These are phyloP conservation scores for Saturnispora bothae DNA, from an alignment of 805 yeast species.

Conservation along the genomic window DNA sequence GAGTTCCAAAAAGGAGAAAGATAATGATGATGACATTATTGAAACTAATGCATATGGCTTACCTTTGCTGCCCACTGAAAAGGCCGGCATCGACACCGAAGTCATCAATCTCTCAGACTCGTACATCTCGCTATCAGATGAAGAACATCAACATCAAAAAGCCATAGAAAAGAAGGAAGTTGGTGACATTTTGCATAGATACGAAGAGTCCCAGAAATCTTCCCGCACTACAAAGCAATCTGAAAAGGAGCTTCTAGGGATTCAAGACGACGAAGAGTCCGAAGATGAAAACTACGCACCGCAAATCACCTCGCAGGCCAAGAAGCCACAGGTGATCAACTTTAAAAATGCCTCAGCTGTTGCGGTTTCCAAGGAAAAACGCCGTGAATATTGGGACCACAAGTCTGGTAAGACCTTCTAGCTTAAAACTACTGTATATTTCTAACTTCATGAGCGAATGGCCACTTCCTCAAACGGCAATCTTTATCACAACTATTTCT, in stretches of 20 bases:
- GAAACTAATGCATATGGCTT: constrained; percentile 4
- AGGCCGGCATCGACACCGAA: constrained; percentile 68
- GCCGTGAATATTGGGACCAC: constrained; percentile 46
- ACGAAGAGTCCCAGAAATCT: constrained; percentile 14
- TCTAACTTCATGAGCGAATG: neutral
- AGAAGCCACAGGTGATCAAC: neutral
- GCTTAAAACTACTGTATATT: neutral
- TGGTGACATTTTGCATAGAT: constrained; percentile 14
- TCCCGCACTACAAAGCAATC: constrained; percentile 8
- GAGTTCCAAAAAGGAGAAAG: neutral
- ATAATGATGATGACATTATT: neutral
- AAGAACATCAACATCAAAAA: constrained; percentile 12
- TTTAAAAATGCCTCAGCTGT: constrained; percentile 42
- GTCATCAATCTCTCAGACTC: constrained; percentile 28
- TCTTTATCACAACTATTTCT: neutral
- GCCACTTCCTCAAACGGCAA: neutral
- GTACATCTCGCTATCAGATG: constrained; percentile 28
- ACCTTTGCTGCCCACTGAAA: constrained; percentile 47
- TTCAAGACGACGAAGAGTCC: constrained; percentile 14
- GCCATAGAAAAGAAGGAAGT: constrained; percentile 1
- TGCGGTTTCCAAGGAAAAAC: constrained; percentile 62
- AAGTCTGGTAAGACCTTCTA: constrained; percentile 36
- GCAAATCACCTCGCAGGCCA: neutral
- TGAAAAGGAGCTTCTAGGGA: constrained; percentile 21
- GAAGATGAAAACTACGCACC: neutral